These are phyloP conservation scores for Phylloporus sp. DNA, from an alignment of 768 basidiomycete species.

Conservation along the genomic window DNA sequence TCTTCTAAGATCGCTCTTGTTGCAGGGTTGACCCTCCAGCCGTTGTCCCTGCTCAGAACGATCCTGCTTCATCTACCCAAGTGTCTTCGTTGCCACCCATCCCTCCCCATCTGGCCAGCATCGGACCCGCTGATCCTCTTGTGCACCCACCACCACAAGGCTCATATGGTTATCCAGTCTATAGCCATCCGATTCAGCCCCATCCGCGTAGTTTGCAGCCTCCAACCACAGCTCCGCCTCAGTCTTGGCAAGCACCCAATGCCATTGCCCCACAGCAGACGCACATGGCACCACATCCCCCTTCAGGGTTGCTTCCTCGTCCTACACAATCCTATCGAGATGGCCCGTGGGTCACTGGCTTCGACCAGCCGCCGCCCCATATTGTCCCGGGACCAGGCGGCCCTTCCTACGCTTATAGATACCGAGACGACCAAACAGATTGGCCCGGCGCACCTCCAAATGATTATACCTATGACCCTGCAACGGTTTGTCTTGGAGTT, in stretches of 20 bases:
- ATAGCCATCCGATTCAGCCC: slow-evolving; percentile 39
- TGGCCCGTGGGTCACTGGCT: slow-evolving; percentile 54
- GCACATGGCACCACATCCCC: slow-evolving; percentile 48
- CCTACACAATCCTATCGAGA: slow-evolving; percentile 44
- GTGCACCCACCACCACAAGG: slow-evolving; percentile 29
- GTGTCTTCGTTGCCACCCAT: slow-evolving; percentile 25
- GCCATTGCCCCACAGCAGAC: slow-evolving; percentile 66
- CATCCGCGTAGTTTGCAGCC: slow-evolving; percentile 42
- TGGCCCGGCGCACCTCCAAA: slow-evolving; percentile 41
- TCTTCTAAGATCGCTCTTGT: not conserved
- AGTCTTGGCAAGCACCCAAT: slow-evolving; percentile 60
- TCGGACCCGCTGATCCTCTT: slow-evolving; percentile 25
- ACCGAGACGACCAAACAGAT: slow-evolving; percentile 53
- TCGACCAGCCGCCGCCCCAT: slow-evolving; percentile 47
- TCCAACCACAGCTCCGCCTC: slow-evolving; percentile 48
- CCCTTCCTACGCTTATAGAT: slow-evolving; percentile 55
- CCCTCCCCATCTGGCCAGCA: slow-evolving; percentile 28
- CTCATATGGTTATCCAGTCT: slow-evolving; percentile 32
- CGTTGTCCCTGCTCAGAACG: slow-evolving; percentile 18
- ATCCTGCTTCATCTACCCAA: slow-evolving; percentile 23
- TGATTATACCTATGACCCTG: slow-evolving; percentile 54
- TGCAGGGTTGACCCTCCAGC: slow-evolving; percentile 25
- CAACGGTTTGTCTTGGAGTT: slow-evolving; percentile 36
- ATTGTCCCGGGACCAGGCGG: slow-evolving; percentile 44
- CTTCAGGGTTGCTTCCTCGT: slow-evolving; percentile 44